Evolutionary conservation across 1,284 basidiomycete species (phyloP).

Genomic region (Ustilago nuda): DNA sequence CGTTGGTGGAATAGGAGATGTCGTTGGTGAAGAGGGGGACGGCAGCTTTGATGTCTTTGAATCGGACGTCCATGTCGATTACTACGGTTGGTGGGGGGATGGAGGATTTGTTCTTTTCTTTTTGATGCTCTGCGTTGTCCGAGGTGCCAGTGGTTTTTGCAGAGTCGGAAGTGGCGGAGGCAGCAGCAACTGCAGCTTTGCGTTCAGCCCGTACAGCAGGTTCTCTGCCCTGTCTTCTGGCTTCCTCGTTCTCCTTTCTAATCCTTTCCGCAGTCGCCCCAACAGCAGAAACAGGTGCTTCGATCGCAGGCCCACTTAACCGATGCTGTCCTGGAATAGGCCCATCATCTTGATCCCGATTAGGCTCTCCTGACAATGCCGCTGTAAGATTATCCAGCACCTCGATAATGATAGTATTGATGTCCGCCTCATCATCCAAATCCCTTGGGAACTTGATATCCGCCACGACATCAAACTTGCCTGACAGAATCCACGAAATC

Average conservation of each 20-base stretch:
- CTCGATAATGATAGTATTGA: slow-evolving; percentile 82
- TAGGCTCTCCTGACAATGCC: slow-evolving; percentile 53
- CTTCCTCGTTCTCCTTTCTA: slow-evolving; percentile 55
- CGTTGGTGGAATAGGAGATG: slow-evolving; percentile 90
- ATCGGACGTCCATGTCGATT: slow-evolving; percentile 93
- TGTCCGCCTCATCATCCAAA: slow-evolving; percentile 80
- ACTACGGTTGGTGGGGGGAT: slow-evolving; percentile 71
- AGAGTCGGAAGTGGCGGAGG: background rate
- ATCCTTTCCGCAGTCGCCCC: slow-evolving; percentile 61
- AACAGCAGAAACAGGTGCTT: slow-evolving; percentile 74
- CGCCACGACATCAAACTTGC: slow-evolving; percentile 92
- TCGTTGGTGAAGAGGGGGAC: slow-evolving; percentile 75
- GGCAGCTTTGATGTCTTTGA: slow-evolving; percentile 94
- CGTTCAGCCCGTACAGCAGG: slow-evolving; percentile 15
- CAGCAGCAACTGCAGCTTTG: slow-evolving; percentile 10
- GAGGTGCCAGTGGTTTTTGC: slow-evolving; percentile 14
- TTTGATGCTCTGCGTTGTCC: background rate
- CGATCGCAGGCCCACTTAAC: slow-evolving; percentile 85
- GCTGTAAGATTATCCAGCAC: slow-evolving; percentile 83
- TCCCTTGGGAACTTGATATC: slow-evolving; percentile 97
- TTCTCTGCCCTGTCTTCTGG: slow-evolving; percentile 28
- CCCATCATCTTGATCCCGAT: slow-evolving; percentile 38
- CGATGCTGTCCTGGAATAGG: slow-evolving; percentile 89
- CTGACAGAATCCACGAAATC: slow-evolving; percentile 95
- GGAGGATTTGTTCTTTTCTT: slow-evolving; percentile 15